Evolutionary conservation across 2,329 filamentous ascomycete species (phyloP), one percentile per base, ranked within the genome.

Genomic region (Neonectria sp.): DNA sequence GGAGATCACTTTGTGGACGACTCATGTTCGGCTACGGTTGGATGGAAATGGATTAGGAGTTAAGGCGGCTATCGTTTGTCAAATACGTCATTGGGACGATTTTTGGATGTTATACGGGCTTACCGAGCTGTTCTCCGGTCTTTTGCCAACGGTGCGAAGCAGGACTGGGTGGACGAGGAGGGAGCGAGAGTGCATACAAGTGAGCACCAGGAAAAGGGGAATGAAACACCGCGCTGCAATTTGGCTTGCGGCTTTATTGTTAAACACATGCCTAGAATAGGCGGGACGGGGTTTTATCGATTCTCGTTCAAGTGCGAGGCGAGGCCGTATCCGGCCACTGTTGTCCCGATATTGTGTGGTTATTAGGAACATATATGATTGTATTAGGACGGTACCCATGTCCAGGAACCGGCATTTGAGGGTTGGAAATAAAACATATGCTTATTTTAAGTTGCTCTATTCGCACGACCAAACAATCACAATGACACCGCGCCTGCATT

Each of bases 201-300:
- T 21, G 60, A 27, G 60, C 37, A 35, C 33, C 7, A n/a, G 37
- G 33, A 55, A 40, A 55, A 40, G 33, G 35, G 25, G 17, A 55
- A 55, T 25, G 52, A 62, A 56, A 49, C n/a, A 55, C 43, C 29
- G 40, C 27, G 51, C 24, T 62, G 53, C 60, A 56, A 25, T 45
- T 52, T 35, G 15, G 31, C 13, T 27, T 49, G 31, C 21, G 43
- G 31, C 31, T 33, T 48, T 35, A 62, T 48, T 65, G 52, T 56
- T 61, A 57, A 46, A 52, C 48, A 61, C 45, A 33, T 53, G 48
- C 37, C 33, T 65, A 65, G 63, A 65, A 43, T 25, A 31, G 51
- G 51, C 24, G 51, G 40, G 35, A 48, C 27, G 55, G n/a, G 59
- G 24, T 37, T 57, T 37, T 52, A 49, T 21, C 49, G 29, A 45